Conservation (phyloP, 306 rosid genomes). For the Dicorynia guianensis region DNA sequence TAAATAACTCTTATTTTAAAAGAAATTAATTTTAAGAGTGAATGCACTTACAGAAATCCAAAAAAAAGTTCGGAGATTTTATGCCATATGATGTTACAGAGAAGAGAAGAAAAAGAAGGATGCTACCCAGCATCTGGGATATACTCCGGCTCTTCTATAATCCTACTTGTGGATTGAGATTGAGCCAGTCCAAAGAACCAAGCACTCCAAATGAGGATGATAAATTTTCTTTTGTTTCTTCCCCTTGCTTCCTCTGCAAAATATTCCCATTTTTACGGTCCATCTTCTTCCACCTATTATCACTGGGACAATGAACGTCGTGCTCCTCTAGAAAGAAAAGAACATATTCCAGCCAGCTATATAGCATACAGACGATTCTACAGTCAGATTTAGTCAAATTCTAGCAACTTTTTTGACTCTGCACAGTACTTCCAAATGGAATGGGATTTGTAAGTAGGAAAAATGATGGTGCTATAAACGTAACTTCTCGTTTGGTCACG, state of each 20-base stretch:
- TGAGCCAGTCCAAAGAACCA: constrained; percentile 4
- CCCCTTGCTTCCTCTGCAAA: neutral
- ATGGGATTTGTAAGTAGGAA: too few species aligned
- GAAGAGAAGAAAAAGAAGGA: neutral
- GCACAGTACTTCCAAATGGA: too few species aligned
- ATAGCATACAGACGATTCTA: neutral
- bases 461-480: too few species aligned
- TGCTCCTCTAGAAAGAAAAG: constrained; percentile 13
- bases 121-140: neutral
- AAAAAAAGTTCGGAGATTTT: too few species aligned
- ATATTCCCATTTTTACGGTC: constrained; percentile 21
- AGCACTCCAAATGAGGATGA: neutral
- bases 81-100: neutral
- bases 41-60: too few species aligned
- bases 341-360: constrained; percentile 30
- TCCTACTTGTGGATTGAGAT: constrained; percentile 13
- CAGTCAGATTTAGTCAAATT: neutral
- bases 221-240: too few species aligned
- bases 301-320: neutral
- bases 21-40: too few species aligned
- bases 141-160: neutral
- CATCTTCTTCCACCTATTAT: neutral
- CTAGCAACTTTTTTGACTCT: neutral
- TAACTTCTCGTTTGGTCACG: too few species aligned
- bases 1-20: too few species aligned